These are phyloP conservation scores for Leccinum arenicola DNA, from an alignment of 768 basidiomycete genomes.

Conservation along the genomic window DNA sequence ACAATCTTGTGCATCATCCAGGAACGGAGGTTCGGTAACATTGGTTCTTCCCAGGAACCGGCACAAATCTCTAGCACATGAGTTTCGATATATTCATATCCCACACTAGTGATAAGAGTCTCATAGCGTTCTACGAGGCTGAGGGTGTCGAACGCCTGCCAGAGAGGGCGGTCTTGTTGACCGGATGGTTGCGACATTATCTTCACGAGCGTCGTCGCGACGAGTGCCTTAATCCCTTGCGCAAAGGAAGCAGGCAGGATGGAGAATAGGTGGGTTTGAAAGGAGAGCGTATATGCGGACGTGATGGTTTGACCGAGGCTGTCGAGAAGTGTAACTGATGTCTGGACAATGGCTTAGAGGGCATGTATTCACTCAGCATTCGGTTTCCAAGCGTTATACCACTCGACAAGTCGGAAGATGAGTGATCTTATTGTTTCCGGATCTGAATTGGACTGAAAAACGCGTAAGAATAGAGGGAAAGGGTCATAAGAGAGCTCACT, in stretches of 20 bases:
- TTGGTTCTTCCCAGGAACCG: conserved; percentile 65
- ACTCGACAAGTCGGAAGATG: conserved; percentile 58
- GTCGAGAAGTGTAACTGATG: conserved; percentile 11
- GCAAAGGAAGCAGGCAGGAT: conserved; percentile 67
- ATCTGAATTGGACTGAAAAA: conserved; percentile 42
- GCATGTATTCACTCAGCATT: conserved; percentile 50
- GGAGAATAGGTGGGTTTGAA: conserved; percentile 75
- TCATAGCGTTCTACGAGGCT: conserved; percentile 84
- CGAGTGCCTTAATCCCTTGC: conserved; percentile 63
- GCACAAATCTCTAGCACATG: conserved; percentile 66
- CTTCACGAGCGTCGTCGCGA: conserved; percentile 50
- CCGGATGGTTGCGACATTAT: conserved; percentile 23
- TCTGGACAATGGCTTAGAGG: neutral
- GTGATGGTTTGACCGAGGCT: conserved; percentile 63
- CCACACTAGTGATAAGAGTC: conserved; percentile 75
- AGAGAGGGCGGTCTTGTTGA: conserved; percentile 38
- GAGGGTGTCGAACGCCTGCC: conserved; percentile 64
- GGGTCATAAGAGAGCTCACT: conserved; percentile 34
- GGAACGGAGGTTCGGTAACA: conserved; percentile 56
- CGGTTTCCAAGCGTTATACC: conserved; percentile 78
- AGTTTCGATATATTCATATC: conserved; percentile 81
- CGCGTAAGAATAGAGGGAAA: neutral
- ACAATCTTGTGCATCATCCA: conserved; percentile 84
- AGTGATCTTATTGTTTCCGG: conserved; percentile 51
- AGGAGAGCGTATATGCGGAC: conserved; percentile 61